Evolutionary conservation across 106 monocot species (phyloP).

Genomic region (Allium cepa): DNA sequence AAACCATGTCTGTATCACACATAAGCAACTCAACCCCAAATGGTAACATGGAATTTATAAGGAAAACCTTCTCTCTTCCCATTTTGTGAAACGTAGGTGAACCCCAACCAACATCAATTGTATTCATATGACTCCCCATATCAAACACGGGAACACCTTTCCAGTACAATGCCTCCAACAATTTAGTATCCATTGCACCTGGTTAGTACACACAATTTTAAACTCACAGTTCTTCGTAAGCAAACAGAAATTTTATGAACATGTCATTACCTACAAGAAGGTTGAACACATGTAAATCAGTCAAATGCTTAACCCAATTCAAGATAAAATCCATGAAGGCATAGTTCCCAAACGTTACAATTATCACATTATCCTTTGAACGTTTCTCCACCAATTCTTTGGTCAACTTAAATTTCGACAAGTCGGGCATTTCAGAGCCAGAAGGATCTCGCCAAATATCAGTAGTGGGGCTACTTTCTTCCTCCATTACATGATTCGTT

Average conservation of each 20-base stretch:
- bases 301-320: slow-evolving; percentile 89
- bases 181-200: slow-evolving; percentile 87
- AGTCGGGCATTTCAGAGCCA: slow-evolving; percentile 42
- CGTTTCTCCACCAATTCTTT: slow-evolving; percentile 52
- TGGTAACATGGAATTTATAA: slow-evolving; percentile 78
- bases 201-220: neutral
- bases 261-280: slow-evolving; percentile 71
- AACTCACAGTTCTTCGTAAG: slow-evolving; percentile 3
- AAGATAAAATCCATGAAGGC: slow-evolving; percentile 92
- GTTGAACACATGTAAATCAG: slow-evolving; percentile 74
- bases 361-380: slow-evolving; percentile 63
- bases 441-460: slow-evolving; percentile 69
- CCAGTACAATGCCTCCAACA: slow-evolving; percentile 82
- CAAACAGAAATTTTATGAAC: neutral
- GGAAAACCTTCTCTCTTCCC: slow-evolving; percentile 82
- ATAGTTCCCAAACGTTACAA: slow-evolving; percentile 92
- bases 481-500: neutral
- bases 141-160: slow-evolving; percentile 96
- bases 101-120: slow-evolving; percentile 87
- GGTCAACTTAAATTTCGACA: slow-evolving; percentile 54
- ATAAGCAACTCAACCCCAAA: slow-evolving; percentile 83
- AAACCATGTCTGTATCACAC: slow-evolving; percentile 97
- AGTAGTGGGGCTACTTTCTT: neutral
- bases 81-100: slow-evolving; percentile 91
- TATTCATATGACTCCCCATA: slow-evolving; percentile 84